Evolutionary conservation across 148 eudicot species (phyloP), one percentile per base, ranked within the genome.

Genomic region (Euryodendron excelsum): DNA sequence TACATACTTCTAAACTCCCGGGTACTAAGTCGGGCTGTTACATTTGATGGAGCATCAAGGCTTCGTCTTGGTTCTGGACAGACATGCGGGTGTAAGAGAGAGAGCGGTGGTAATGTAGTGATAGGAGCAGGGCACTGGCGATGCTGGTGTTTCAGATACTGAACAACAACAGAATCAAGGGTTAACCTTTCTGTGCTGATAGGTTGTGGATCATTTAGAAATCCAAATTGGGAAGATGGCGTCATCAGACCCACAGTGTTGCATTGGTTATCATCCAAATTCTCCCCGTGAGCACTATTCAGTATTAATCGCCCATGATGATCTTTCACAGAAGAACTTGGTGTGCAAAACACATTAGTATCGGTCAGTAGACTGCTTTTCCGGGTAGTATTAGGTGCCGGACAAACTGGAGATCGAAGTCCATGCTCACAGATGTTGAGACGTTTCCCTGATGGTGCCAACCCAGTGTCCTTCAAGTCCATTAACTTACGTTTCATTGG

Each of bases 111-210:
- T 62, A 96, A 85, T 65, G 99, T 96, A 56, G 99, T 96, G 66
- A 96, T 96, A 27, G 99, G 99, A 82, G 95, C 98, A 69, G 99
- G 93, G 80, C 99, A 96, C 80, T 96, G 98, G 64, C 98, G 98
- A 83, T 96, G 99, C 79, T 96, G 99, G 81, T 96, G 97, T 85
- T 96, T 96, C 80, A 96, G 81, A 77, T 89, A 93, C 90, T 96
- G 99, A 82, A 91, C 89, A 82, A 93, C 92, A 81, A 96, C 86
- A 78, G 99, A 93, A 47, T 96, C 97, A 56, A 96, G 76, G 10
- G 93, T 90, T 50, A 96, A 77, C 79, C 98, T 88, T 76, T 96
- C 99, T 0, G 91, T 67, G 75, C 36, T 86, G 48, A 79, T 74
- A 55, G 90, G 84, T 62, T 87, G 96, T n/a, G 85, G 69, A 44